A percentile compares a stretch with the other conserved stretches of the same genome.
Conservation (phyloP, 331 rosid genomes). For the Saraca asoca region DNA sequence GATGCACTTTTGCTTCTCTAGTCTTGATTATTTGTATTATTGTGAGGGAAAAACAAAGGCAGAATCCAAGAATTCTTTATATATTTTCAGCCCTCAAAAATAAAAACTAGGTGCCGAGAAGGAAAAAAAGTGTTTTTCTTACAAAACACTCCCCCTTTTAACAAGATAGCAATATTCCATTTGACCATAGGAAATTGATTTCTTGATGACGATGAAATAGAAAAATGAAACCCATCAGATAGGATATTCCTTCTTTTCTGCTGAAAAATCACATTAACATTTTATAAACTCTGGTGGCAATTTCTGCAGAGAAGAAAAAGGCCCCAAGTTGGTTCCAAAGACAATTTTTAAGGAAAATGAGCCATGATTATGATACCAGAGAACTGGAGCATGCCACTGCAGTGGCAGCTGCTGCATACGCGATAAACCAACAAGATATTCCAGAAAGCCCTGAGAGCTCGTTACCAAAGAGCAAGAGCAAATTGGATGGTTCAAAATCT, state of each 20-base stretch:
- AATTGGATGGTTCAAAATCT: constrained; percentile 40
- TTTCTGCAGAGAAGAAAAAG: constrained; percentile 56
- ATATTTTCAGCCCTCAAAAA: not conserved
- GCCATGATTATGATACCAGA: constrained; percentile 47
- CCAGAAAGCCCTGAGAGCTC: constrained; percentile 31
- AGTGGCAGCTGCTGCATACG: constrained; percentile 76
- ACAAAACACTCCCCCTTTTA: not conserved
- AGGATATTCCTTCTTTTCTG: not conserved
- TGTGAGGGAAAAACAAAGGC: too few relatives aligned
- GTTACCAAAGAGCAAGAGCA: constrained; percentile 43
- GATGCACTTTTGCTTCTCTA: not conserved
- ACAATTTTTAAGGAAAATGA: constrained; percentile 45
- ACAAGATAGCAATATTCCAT: constrained; percentile 6
- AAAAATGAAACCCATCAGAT: not conserved
- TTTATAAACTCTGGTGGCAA: not conserved
- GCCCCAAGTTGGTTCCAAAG: constrained; percentile 64
- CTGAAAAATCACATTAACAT: not conserved
- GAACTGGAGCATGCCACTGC: constrained; percentile 58
- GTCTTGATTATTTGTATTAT: constrained; percentile 3
- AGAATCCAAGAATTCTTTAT: not conserved
- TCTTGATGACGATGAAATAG: not conserved
- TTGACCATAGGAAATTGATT: not conserved
- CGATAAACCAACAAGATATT: constrained; percentile 46
- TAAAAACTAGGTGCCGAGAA: not conserved
- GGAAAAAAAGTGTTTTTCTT: not conserved